Conservation (phyloP, 1,284 basidiomycete species). For the Trametes versicolor region DNA sequence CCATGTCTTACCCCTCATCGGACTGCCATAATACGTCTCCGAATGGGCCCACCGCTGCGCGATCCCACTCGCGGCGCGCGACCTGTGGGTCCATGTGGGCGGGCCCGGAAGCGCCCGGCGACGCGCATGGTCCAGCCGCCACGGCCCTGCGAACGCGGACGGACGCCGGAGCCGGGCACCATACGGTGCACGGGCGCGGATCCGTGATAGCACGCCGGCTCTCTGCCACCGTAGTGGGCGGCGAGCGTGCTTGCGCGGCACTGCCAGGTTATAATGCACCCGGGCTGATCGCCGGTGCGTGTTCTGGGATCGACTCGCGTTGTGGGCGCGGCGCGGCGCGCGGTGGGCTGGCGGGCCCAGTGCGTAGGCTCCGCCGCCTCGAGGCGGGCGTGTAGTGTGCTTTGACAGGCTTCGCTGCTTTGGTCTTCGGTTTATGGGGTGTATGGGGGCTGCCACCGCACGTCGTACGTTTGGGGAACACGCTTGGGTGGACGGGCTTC, state of each 20-base stretch:
- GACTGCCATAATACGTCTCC: background rate
- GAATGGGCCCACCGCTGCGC: too few relatives aligned
- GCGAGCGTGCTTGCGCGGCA: background rate
- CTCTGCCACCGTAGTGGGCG: background rate
- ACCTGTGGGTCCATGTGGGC: slow-evolving; percentile 33
- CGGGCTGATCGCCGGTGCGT: slow-evolving; percentile 12
- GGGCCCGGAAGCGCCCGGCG: background rate
- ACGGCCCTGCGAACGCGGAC: background rate
- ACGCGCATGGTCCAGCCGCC: background rate
- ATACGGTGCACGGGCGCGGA: background rate
- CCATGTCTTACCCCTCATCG: background rate
- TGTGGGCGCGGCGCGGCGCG: background rate
- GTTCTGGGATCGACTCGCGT: slow-evolving; percentile 1
- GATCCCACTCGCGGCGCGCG: too few relatives aligned
- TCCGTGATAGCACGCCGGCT: background rate
- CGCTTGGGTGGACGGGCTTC: too few relatives aligned
- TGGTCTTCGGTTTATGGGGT: background rate
- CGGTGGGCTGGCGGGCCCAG: background rate
- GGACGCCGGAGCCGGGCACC: slow-evolving; percentile 5
- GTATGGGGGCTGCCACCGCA: background rate
- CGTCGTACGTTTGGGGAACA: too few relatives aligned
- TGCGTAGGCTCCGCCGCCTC: background rate
- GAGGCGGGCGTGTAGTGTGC: background rate
- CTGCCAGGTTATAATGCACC: slow-evolving; percentile 3
- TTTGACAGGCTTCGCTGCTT: slow-evolving; percentile 2